Base-by-base conservation (phyloP, 2,329 filamentous ascomycete species). In the Colletotrichum horii region DNA sequence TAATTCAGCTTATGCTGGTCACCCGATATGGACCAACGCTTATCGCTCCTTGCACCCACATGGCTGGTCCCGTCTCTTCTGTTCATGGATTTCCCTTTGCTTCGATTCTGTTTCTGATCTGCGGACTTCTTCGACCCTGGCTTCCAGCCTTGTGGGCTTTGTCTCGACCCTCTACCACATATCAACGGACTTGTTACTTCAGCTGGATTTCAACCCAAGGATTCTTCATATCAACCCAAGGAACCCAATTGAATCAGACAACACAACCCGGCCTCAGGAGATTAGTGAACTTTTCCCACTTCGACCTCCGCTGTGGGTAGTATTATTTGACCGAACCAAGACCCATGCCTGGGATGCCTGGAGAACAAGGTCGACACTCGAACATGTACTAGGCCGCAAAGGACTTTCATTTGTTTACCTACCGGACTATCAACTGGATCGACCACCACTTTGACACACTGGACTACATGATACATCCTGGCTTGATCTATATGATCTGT, bases 11-110 rank as follows among this genome's bases (percentile, higher is more conserved):
- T 12, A 19, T 19, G 28, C 62, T 72, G 69, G 56, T 26, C 22
- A 28, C 3, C n/a, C 34, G 28, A 52, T 12, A 16, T 15, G 67
- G 61, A 43, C n/a, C 28, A 16, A 11, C 26, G 73, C 38, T 34
- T 19, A 26, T 58, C 14, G 19, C 52, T 52, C 60, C 16, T 60
- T n/a, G 58, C 48, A 6, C 22, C 62, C 19, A 48, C 62, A n/a
- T 43, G 69, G 38, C 34, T 30, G 24, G 64, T 48, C 22, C 65
- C 43, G 52, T 56, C 36, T 75, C 28, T 73, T 76, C 76, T 75
- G 55, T 65, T 68, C 67, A 61, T 74, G 75, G 77, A 61, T 75
- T 75, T 30, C 67, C 70, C 36, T 68, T 64, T 70, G 30, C 62
- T 66, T 74, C 69, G 73, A 72, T 67, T 32, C 34, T 30, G 28